Percentiles rank a stretch among this genome's conserved stretches.
Conservation (phyloP, 176 grass and related monocot species). For the Hordeum marinum region DNA sequence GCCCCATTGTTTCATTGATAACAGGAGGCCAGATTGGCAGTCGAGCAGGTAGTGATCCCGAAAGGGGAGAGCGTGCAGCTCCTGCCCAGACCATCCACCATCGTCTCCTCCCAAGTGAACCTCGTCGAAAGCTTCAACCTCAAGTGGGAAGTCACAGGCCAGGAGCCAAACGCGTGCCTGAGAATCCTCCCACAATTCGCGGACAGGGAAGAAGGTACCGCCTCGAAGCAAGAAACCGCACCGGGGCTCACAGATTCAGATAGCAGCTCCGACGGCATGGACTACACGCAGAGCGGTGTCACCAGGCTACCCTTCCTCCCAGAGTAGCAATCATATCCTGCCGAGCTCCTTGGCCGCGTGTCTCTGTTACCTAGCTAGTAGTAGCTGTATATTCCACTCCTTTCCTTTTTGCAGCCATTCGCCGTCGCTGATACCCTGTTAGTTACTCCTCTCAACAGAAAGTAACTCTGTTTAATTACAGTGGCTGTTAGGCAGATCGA, state of each 20-base stretch:
- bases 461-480: neutral
- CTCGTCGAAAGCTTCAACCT: conserved; percentile 65
- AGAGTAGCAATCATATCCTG: conserved; percentile 23
- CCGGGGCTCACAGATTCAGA: conserved; percentile 11
- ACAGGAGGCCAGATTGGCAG: conserved; percentile 79
- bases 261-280: conserved; percentile 5
- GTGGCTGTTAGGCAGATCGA: neutral
- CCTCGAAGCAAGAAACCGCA: neutral
- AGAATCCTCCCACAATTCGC: conserved; percentile 51
- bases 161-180: conserved; percentile 37
- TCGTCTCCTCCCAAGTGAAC: conserved; percentile 66
- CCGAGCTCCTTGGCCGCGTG: neutral
- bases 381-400: neutral
- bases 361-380: neutral
- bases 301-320: conserved; percentile 58
- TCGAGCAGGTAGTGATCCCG: conserved; percentile 73
- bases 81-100: conserved; percentile 45
- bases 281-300: conserved; percentile 37
- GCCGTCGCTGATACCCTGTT: neutral
- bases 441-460: neutral
- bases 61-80: conserved; percentile 59
- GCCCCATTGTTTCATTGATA: neutral
- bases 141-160: conserved; percentile 50
- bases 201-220: neutral
- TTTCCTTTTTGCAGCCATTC: neutral